A percentile compares a stretch with the other conserved stretches of the same genome.
phyloP scores from a whole-genome alignment of 2,329 filamentous ascomycete species.

The Trichoderma oligosporum region DNA sequence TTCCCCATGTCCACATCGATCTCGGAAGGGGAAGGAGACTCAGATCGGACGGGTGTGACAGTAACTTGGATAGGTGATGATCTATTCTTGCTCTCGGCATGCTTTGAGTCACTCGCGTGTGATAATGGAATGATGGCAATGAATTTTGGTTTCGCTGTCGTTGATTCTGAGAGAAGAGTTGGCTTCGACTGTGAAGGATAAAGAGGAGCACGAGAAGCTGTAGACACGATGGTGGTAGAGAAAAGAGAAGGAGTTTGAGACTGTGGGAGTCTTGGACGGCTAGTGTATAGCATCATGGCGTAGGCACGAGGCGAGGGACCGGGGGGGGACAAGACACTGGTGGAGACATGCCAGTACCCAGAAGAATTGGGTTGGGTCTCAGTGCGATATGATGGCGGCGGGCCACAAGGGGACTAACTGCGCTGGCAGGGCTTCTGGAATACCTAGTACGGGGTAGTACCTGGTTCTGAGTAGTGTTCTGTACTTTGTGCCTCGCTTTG shows the following conservation, averaged over 20 bases:
- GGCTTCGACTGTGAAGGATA: neutral
- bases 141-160: neutral
- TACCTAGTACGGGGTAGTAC: neutral
- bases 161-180: neutral
- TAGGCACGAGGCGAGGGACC: conserved; percentile 3
- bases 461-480: too few relatives aligned
- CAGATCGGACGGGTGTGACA: conserved; percentile 21
- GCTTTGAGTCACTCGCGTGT: conserved; percentile 29
- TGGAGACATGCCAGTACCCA: conserved; percentile 18
- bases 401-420: conserved; percentile 5
- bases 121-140: conserved; percentile 19
- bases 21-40: conserved; percentile 19
- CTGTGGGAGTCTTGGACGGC: conserved; percentile 5
- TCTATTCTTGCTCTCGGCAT: conserved; percentile 29
- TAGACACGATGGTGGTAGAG: neutral
- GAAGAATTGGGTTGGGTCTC: conserved; percentile 1
- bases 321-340: conserved; percentile 8
- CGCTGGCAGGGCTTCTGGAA: conserved; percentile 18
- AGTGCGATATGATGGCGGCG: too few relatives aligned
- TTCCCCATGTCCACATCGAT: conserved; percentile 35
- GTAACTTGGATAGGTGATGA: conserved; percentile 22
- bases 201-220: neutral
- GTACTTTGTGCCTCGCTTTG: conserved; percentile 1
- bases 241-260: conserved; percentile 12
- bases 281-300: conserved; percentile 18